Evolutionary conservation across 768 basidiomycete species (phyloP), one percentile per base, ranked within the genome.

Genomic region (Macrocybe gigantea): DNA sequence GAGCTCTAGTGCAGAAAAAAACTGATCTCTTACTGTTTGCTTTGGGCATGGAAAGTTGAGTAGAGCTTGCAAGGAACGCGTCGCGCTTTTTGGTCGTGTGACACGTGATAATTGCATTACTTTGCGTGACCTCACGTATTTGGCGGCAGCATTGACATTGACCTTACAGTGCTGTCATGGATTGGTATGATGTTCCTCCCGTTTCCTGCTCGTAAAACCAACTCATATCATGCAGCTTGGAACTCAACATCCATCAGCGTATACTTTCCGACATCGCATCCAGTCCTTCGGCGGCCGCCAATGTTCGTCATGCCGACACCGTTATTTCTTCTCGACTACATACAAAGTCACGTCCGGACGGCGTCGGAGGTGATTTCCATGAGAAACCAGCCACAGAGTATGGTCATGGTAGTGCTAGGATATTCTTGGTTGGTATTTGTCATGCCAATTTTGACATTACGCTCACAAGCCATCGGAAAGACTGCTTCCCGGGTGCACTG

Each of bases 201-300:
- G 13, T 11, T 30, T 44, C 12, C 29, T 32, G 31, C 22, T 33
- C 30, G 34, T 38, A 34, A 32, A 13, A n/a, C 44, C 9, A 42
- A 35, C 45, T 47, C 43, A 57, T 44, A 9, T 49, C 13, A 11
- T 44, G 12, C 53, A 91, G 88, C 60, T 69, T 92, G 12, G 89
- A 93, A 61, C 64, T 92, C 14, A 83, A 88, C 60, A 81, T 90
- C 45, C 83, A 81, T 51, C 87, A 88, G 55, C 74, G 75, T 49
- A 85, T 93, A 50, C 63, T 91, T 14, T 77, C 81, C 22, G 88
- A 92, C 65, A 74, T 93, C 48, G 87, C 85, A 5, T 68, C 70
- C 13, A 79, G 75, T 55, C 66, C 77, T 45, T 72, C 74, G 32
- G 65, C 69, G 15, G 66, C 72, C 48, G 76, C 76, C 14, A 72